Evolutionary conservation across 371 early-diverging fungal genomes (phyloP).

Genomic region (Vittaforma corneae): DNA sequence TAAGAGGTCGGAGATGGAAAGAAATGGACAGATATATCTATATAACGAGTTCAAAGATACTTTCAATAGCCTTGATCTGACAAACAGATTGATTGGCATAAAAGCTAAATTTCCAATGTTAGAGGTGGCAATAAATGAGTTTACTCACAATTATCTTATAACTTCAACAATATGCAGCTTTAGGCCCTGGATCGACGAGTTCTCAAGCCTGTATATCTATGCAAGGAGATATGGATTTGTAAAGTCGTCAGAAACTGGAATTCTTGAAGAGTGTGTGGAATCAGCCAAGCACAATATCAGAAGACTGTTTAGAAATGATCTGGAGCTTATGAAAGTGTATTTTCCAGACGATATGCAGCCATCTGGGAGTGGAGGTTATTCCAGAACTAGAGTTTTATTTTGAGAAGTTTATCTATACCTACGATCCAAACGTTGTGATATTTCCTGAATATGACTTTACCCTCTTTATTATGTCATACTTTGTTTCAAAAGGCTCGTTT

Average conservation of each 20-base stretch:
- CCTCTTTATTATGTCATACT: not conserved
- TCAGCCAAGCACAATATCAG: not conserved
- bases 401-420: conserved; percentile 1
- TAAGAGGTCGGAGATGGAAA: not conserved
- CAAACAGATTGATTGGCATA: not conserved
- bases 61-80: not conserved
- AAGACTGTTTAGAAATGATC: not conserved
- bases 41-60: not conserved
- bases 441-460: not conserved
- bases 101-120: not conserved
- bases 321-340: not conserved
- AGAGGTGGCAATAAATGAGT: not conserved
- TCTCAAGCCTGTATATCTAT: not conserved
- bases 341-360: not conserved
- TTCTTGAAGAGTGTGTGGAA: not conserved
- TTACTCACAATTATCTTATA: not conserved
- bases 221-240: conserved; percentile 1
- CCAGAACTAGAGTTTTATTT: conserved; percentile 1
- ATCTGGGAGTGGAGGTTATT: not conserved
- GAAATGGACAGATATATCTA: not conserved
- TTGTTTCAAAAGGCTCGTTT: not conserved
- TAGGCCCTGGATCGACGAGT: not conserved
- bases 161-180: not conserved
- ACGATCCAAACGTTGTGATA: not conserved
- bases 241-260: not conserved